phyloP scores from a whole-genome alignment of 768 basidiomycete species.

The Coprinopsis strossmayeri region DNA sequence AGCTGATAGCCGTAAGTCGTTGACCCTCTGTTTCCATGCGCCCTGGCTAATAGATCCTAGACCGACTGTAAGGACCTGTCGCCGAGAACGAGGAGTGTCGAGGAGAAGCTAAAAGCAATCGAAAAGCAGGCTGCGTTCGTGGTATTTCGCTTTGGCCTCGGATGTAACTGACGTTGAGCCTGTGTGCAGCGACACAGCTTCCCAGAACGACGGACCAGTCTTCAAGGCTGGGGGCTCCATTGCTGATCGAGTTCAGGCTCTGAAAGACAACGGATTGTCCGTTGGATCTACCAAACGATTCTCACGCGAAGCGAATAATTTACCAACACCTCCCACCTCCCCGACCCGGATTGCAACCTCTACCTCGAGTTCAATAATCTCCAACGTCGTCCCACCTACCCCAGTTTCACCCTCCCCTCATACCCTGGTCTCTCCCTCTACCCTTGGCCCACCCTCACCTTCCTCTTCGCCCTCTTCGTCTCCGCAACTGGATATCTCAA shows the following conservation, averaged over 20 bases:
- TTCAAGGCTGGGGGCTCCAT: slow-evolving; percentile 59
- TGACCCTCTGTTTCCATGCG: slow-evolving; percentile 5
- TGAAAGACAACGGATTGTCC: slow-evolving; percentile 67
- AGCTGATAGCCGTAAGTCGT: slow-evolving; percentile 56
- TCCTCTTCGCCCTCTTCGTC: slow-evolving; percentile 55
- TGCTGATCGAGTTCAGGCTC: slow-evolving; percentile 71
- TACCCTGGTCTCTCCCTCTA: slow-evolving; percentile 61
- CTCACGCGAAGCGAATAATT: slow-evolving; percentile 44
- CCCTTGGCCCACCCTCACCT: slow-evolving; percentile 69
- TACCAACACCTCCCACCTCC: slow-evolving; percentile 36
- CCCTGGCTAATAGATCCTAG: slow-evolving; percentile 16
- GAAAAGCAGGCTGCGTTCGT: slow-evolving; percentile 32
- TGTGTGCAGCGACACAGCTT: slow-evolving; percentile 15
- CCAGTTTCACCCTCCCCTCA: slow-evolving; percentile 40
- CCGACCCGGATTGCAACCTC: slow-evolving; percentile 30
- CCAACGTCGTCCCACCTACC: slow-evolving; percentile 1
- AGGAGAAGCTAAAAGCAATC: slow-evolving; percentile 41
- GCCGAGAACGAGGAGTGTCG: slow-evolving; percentile 30
- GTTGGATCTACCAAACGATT: slow-evolving; percentile 51
- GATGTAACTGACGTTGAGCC: no score
- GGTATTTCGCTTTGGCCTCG: neutral
- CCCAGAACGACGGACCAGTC: slow-evolving; percentile 29
- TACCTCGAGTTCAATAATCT: slow-evolving; percentile 24
- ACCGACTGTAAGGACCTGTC: slow-evolving; percentile 33
- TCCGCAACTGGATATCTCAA: slow-evolving; percentile 34